These are phyloP conservation scores for Cystobasidiopsis lactophilus DNA, from an alignment of 768 basidiomycete species.

Conservation along the genomic window DNA sequence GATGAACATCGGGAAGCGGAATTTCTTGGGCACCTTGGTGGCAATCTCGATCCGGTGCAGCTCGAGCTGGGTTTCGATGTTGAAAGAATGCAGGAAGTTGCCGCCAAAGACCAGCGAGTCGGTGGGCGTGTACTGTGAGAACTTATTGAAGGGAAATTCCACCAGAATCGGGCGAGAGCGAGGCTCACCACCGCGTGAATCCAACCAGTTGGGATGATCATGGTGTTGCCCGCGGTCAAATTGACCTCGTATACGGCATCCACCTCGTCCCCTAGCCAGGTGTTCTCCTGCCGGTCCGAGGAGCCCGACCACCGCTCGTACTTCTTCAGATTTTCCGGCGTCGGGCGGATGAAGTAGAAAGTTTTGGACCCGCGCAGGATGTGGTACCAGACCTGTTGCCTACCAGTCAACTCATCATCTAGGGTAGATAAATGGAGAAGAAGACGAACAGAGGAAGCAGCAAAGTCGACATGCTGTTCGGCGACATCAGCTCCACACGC, in stretches of 20 bases:
- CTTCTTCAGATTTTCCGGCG: conserved; percentile 47
- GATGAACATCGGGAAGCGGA: conserved; percentile 56
- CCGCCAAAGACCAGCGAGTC: conserved; percentile 93
- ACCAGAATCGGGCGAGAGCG: neutral
- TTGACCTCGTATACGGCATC: conserved; percentile 77
- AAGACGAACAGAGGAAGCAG: conserved; percentile 52
- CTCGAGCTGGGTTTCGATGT: conserved; percentile 61
- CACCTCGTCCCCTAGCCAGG: conserved; percentile 81
- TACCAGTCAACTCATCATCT: neutral
- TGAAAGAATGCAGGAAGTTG: conserved; percentile 87
- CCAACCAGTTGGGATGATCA: conserved; percentile 63
- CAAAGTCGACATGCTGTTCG: conserved; percentile 71
- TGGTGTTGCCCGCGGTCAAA: conserved; percentile 53
- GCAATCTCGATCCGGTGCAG: conserved; percentile 77
- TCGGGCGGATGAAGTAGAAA: conserved; percentile 89
- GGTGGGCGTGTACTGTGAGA: conserved; percentile 53
- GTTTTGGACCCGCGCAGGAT: conserved; percentile 71
- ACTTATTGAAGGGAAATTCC: neutral
- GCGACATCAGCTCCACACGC: conserved; percentile 42
- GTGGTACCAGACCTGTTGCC: conserved; percentile 46
- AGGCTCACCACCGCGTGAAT: conserved; percentile 88
- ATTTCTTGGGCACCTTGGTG: conserved; percentile 80
- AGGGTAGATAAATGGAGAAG: conserved; percentile 1
- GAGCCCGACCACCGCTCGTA: conserved; percentile 70
- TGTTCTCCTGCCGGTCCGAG: conserved; percentile 54